phyloP scores from a whole-genome alignment of 2,329 filamentous ascomycete species.

The Fonsecaea pedrosoi region DNA sequence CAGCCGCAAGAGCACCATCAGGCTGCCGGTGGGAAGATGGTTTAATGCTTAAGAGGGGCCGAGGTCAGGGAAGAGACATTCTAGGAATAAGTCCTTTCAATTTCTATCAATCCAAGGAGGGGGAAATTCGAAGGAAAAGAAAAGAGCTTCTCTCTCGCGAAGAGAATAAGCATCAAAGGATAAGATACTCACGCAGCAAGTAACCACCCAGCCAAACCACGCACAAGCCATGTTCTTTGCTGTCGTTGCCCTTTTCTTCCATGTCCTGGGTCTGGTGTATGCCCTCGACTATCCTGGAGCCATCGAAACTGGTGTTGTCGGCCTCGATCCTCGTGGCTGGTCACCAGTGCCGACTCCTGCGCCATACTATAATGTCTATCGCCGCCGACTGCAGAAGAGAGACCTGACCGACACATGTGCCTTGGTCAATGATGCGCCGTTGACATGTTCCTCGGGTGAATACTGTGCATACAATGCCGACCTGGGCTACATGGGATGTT shows the following conservation, averaged over 20 bases:
- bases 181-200: too few species aligned
- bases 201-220: too few species aligned
- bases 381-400: neutral
- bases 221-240: neutral
- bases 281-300: neutral
- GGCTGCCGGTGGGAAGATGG: neutral
- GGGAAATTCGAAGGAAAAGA: neutral
- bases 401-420: slow-evolving; percentile 3
- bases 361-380: neutral
- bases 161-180: too few species aligned
- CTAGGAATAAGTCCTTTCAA: neutral
- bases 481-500: neutral
- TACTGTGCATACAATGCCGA: neutral
- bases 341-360: slow-evolving; percentile 2
- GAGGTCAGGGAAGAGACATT: neutral
- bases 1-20: neutral
- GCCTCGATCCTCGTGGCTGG: slow-evolving; percentile 7
- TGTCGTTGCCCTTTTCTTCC: neutral
- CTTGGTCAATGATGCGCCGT: neutral
- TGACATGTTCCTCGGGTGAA: neutral
- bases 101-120: too few species aligned
- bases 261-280: neutral
- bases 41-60: neutral
- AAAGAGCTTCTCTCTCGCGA: too few species aligned
- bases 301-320: neutral